Evolutionary conservation across 2,329 filamentous ascomycete genomes (phyloP), one percentile per base, ranked within the genome.

Genomic region (Alternaria dauci): DNA sequence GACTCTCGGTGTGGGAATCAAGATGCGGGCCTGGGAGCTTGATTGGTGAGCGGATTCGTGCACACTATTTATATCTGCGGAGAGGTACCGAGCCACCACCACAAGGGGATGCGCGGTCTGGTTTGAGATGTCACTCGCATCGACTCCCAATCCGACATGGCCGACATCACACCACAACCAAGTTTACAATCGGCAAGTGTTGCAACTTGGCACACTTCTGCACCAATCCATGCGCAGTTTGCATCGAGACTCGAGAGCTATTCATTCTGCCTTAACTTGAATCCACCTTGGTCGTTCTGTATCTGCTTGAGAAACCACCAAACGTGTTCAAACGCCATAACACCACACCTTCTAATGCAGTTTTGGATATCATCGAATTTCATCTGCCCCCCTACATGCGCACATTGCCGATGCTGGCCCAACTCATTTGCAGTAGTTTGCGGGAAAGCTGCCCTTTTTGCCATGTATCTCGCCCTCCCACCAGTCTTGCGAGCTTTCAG

Each of bases 401-500:
- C 18, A 32, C 36, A 23, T 32, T 3, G 39, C 39, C 6, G 36
- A 30, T 20, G 2, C 26, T 28, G 28, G 30, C 9, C 20, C 26
- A 34, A 3, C 12, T 69, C 61, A 79, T 54, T 85, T 85, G 72
- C 90, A 92, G 79, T 96, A 96, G 78, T 96, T 96, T 7, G 92
- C 92, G 1, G 92, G 92, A 74, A 96, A 96, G 67, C 83, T 88
- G 4, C 92, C 92, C 72, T 84, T 85, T 26, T 82, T 76, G 0
- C 92, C 92, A 41, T 83, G 82, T 14, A 94, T 65, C 77, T 95
- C 91, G 12, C 92, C 92, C 63, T 92, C 87, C 92, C 92, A 96
- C 92, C 92, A 96, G 74, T 95, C 92, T 78, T 95, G 90, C 23
- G 88, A 89, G 62, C 89, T 93, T 7, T 87, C 86, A 2, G 92